A percentile compares a stretch with the other conserved stretches of the same genome.
Conservation (phyloP, 1,284 basidiomycete genomes). For the Amylostereum areolatum region DNA sequence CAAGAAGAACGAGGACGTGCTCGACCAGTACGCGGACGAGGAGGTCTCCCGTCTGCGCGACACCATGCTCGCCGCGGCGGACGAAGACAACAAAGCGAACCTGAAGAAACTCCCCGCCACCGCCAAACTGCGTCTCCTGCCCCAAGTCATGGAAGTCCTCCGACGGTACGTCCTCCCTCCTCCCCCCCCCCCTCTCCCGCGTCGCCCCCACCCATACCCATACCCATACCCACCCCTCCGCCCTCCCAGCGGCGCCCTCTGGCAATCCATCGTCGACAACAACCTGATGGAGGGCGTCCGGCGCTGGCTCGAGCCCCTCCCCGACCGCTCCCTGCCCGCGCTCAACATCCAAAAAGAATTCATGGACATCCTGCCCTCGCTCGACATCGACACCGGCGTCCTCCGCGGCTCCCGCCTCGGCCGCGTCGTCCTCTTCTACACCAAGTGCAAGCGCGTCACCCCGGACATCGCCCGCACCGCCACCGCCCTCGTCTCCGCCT, state of each 20-base stretch:
- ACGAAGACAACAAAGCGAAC: conserved; percentile 82
- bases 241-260: conserved; percentile 48
- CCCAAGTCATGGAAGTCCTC: conserved; percentile 87
- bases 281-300: conserved; percentile 89
- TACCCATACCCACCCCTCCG: too few relatives aligned
- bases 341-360: conserved; percentile 95
- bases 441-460: conserved; percentile 86
- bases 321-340: conserved; percentile 88
- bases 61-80: conserved; percentile 84
- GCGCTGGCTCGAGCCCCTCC: conserved; percentile 92
- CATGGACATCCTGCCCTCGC: conserved; percentile 79
- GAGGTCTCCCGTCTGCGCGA: conserved; percentile 82
- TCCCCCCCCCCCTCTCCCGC: too few relatives aligned
- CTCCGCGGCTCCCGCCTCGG: conserved; percentile 92
- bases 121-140: conserved; percentile 80
- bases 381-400: conserved; percentile 89
- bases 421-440: conserved; percentile 94
- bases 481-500: conserved; percentile 78
- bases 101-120: conserved; percentile 80
- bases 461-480: conserved; percentile 78
- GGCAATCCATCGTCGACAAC: conserved; percentile 93
- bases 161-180: conserved; percentile 81
- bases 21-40: conserved; percentile 90
- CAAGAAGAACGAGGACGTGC: conserved; percentile 72
- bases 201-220: too few relatives aligned